Percentiles rank a stretch among this genome's conserved stretches.
These are phyloP conservation scores for Aegilops tauschii DNA, from an alignment of 176 grass and related monocot genomes.

Conservation along the genomic window DNA sequence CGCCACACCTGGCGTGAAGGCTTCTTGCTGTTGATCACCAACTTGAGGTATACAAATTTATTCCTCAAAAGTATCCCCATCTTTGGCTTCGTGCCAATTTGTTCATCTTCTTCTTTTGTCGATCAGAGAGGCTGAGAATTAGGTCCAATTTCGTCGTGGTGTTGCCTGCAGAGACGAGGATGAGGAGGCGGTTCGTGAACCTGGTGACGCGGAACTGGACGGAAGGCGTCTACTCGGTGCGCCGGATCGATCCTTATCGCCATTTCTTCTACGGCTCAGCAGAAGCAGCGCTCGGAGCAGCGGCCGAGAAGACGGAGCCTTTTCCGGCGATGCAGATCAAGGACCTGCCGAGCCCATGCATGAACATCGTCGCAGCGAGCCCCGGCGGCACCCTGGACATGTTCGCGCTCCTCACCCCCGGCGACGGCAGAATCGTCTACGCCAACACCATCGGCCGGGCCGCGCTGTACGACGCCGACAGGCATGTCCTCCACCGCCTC, in stretches of 20 bases:
- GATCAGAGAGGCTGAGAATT: too few species aligned
- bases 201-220: background rate
- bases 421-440: background rate
- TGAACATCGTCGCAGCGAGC: background rate
- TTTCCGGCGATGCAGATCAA: background rate
- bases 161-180: background rate
- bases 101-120: too few species aligned
- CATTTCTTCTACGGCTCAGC: background rate
- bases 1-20: too few species aligned
- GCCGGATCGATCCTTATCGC: background rate
- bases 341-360: background rate
- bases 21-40: too few species aligned
- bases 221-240: background rate
- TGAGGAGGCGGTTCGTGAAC: background rate
- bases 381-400: background rate
- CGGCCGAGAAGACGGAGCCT: background rate
- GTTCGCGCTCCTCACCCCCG: background rate
- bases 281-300: background rate
- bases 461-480: background rate
- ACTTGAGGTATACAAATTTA: too few species aligned
- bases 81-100: too few species aligned
- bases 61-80: too few species aligned
- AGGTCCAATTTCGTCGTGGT: too few species aligned
- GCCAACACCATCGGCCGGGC: background rate
- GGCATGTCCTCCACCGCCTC: background rate